Evolutionary conservation across 257 asterid species (phyloP).

Genomic region (Salvia hispanica): DNA sequence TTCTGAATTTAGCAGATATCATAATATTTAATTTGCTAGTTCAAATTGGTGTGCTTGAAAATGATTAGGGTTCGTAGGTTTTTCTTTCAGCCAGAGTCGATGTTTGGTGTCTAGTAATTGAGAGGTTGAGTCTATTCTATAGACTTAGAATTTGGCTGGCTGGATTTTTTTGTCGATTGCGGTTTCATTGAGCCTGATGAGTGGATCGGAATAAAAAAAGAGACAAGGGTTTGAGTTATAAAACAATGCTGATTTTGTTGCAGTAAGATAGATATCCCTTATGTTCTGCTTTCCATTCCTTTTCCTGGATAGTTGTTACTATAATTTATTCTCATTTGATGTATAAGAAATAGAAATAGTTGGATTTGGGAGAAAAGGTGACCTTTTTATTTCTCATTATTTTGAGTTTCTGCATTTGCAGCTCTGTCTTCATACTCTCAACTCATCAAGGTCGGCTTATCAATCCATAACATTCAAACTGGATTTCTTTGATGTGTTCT

Average conservation of each 20-base stretch:
- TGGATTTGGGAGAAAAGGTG: background rate
- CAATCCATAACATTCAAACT: conserved; percentile 77
- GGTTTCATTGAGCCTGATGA: background rate
- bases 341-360: conserved; percentile 1
- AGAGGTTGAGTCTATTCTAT: background rate
- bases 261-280: background rate
- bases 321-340: background rate
- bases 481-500: conserved; percentile 73
- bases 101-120: conserved; percentile 12
- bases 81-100: background rate
- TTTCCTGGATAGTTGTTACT: background rate
- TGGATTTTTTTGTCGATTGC: conserved; percentile 1
- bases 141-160: background rate
- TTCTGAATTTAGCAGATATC: background rate
- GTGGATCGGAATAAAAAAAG: background rate
- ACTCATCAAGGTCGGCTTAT: conserved; percentile 88
- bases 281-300: conserved; percentile 4
- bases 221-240: background rate
- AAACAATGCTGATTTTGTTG: background rate
- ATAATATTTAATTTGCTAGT: background rate
- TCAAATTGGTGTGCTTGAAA: conserved; percentile 1
- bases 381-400: background rate
- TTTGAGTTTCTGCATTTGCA: conserved; percentile 37
- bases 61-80: conserved; percentile 35
- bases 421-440: conserved; percentile 77